These are phyloP conservation scores for Porpolomopsis calyptriformis DNA, from an alignment of 768 basidiomycete species.

Conservation along the genomic window DNA sequence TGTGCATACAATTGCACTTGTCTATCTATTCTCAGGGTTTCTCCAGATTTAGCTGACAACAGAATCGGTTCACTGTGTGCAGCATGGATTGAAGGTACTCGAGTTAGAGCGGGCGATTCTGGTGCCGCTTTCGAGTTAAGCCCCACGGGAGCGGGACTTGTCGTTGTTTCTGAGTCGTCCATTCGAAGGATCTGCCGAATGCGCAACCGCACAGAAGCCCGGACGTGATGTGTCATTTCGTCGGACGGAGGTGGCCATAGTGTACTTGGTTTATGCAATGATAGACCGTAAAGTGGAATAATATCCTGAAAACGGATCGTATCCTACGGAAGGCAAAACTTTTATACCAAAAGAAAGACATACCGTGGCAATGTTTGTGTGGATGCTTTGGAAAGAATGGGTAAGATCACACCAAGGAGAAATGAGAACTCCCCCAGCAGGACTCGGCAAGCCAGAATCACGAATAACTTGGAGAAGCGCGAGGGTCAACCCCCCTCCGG, in stretches of 20 bases:
- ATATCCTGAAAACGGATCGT: constrained; percentile 46
- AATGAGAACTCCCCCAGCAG: constrained; percentile 81
- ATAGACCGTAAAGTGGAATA: constrained; percentile 64
- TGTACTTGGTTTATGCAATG: constrained; percentile 67
- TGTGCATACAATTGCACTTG: constrained; percentile 84
- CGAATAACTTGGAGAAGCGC: constrained; percentile 82
- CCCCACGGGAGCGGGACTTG: constrained; percentile 10
- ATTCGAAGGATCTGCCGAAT: constrained; percentile 45
- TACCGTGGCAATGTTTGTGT: constrained; percentile 77
- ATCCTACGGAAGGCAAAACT: not conserved
- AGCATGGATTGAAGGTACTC: constrained; percentile 29
- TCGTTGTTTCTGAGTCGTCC: constrained; percentile 17
- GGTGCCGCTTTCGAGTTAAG: constrained; percentile 17
- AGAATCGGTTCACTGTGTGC: constrained; percentile 34
- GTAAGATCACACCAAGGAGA: constrained; percentile 91
- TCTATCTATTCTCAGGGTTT: constrained; percentile 41
- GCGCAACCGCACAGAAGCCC: constrained; percentile 46
- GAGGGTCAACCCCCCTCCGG: constrained; percentile 80
- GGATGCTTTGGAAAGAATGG: constrained; percentile 86
- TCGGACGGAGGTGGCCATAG: constrained; percentile 71
- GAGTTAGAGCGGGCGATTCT: constrained; percentile 24
- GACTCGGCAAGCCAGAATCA: constrained; percentile 69
- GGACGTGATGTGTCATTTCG: constrained; percentile 48
- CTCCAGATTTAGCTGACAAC: constrained; percentile 37
- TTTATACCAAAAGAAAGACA: constrained; percentile 9